phyloP scores from a whole-genome alignment of 176 grass and related monocot species.

The Aegilops sharonensis region DNA sequence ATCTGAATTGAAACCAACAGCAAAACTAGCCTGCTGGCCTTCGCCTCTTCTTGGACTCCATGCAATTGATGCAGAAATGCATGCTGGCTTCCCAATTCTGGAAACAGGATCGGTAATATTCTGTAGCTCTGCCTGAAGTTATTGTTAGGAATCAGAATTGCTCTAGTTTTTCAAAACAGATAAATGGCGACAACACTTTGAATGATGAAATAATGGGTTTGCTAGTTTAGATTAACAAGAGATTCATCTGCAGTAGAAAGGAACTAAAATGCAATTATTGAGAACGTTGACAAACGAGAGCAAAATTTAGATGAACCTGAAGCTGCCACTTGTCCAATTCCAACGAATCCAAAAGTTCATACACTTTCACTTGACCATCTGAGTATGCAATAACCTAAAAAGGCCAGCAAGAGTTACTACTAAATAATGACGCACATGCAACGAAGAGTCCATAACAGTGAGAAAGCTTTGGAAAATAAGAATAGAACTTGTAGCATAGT shows the following conservation, averaged over 20 bases:
- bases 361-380: conserved; percentile 92
- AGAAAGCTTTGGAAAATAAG: conserved; percentile 14
- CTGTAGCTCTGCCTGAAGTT: conserved; percentile 88
- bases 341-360: conserved; percentile 77
- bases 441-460: conserved; percentile 10
- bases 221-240: conserved; percentile 15
- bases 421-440: conserved; percentile 3
- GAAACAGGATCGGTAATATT: conserved; percentile 74
- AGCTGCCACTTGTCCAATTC: conserved; percentile 97
- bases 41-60: conserved; percentile 73
- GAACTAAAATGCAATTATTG: conserved; percentile 2
- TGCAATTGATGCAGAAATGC: conserved; percentile 71
- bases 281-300: conserved; percentile 15
- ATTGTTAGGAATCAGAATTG: not conserved
- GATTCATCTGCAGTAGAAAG: not conserved
- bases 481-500: not conserved
- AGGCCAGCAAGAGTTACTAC: conserved; percentile 26
- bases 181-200: not conserved
- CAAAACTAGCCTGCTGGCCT: conserved; percentile 72
- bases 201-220: not conserved
- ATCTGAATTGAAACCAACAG: conserved; percentile 90
- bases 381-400: conserved; percentile 83
- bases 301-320: conserved; percentile 63
- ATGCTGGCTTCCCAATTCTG: conserved; percentile 60
- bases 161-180: not conserved